Percentiles rank a stretch among this genome's conserved stretches.
Conservation (phyloP, 2,329 filamentous ascomycete genomes). For the Coleophoma crateriformis region DNA sequence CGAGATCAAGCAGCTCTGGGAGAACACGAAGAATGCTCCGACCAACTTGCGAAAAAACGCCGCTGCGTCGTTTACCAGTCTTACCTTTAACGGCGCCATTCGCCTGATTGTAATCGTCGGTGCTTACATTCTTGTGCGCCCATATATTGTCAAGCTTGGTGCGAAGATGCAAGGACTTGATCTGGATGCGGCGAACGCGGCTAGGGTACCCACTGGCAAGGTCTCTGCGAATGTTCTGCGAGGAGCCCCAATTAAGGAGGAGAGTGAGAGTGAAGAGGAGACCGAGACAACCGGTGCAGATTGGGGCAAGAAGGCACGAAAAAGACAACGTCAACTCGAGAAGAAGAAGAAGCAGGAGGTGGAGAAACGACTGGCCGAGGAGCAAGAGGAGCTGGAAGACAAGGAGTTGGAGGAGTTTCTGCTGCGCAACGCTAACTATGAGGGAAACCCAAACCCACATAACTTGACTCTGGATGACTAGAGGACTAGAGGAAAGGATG, state of each 20-base stretch:
- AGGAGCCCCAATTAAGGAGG: constrained; percentile 42
- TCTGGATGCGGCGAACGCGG: constrained; percentile 50
- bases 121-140: constrained; percentile 68
- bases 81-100: constrained; percentile 52
- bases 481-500: background rate
- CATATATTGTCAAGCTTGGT: constrained; percentile 66
- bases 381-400: constrained; percentile 62
- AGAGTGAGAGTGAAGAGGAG: constrained; percentile 43
- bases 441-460: constrained; percentile 1
- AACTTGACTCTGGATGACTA: background rate
- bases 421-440: constrained; percentile 25
- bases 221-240: constrained; percentile 62
- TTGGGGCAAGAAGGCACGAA: constrained; percentile 67
- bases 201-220: constrained; percentile 33
- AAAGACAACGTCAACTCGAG: constrained; percentile 62
- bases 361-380: constrained; percentile 45
- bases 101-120: constrained; percentile 68
- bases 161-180: constrained; percentile 57
- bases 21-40: constrained; percentile 5
- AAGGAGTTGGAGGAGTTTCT: constrained; percentile 72
- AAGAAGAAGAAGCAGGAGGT: constrained; percentile 59
- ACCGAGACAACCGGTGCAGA: constrained; percentile 30
- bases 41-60: constrained; percentile 41
- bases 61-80: constrained; percentile 39
- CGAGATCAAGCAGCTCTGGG: background rate